Evolutionary conservation across 2,329 filamentous ascomycete species (phyloP).

Genomic region (Colletotrichum agaves): DNA sequence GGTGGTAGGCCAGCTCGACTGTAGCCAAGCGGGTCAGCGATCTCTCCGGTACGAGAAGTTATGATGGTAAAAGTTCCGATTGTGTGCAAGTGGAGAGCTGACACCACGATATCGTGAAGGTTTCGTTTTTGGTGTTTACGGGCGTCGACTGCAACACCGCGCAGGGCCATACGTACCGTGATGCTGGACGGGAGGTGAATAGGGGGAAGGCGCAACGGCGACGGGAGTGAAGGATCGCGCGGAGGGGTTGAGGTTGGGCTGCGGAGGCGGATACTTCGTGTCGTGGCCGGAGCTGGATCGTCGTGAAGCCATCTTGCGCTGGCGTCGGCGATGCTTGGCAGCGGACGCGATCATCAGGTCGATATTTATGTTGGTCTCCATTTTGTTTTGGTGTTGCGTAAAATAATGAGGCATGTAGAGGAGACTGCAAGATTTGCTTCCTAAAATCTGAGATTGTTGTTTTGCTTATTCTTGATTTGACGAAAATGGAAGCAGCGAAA

Average conservation of each 20-base stretch:
- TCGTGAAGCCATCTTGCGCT: neutral
- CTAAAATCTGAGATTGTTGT: no score
- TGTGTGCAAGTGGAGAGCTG: neutral
- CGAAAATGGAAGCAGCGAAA: no score
- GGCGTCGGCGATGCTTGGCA: neutral
- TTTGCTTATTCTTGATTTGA: no score
- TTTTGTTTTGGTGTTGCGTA: no score
- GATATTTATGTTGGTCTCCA: no score
- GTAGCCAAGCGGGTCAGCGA: slow-evolving; percentile 2
- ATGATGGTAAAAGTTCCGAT: slow-evolving; percentile 11
- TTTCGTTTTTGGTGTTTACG: neutral
- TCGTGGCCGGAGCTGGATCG: neutral
- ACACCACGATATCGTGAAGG: neutral
- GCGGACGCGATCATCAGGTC: no score
- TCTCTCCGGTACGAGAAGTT: neutral
- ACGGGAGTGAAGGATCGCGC: slow-evolving; percentile 5
- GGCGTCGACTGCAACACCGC: neutral
- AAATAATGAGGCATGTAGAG: no score
- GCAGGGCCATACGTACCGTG: neutral
- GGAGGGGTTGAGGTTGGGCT: slow-evolving; percentile 2
- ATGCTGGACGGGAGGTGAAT: slow-evolving; percentile 1
- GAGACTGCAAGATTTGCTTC: no score
- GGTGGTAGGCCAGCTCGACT: slow-evolving; percentile 24
- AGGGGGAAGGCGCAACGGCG: neutral
- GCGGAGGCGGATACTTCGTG: neutral